These are phyloP conservation scores for Boletus subparvulus DNA, from an alignment of 768 basidiomycete genomes.

Conservation along the genomic window DNA sequence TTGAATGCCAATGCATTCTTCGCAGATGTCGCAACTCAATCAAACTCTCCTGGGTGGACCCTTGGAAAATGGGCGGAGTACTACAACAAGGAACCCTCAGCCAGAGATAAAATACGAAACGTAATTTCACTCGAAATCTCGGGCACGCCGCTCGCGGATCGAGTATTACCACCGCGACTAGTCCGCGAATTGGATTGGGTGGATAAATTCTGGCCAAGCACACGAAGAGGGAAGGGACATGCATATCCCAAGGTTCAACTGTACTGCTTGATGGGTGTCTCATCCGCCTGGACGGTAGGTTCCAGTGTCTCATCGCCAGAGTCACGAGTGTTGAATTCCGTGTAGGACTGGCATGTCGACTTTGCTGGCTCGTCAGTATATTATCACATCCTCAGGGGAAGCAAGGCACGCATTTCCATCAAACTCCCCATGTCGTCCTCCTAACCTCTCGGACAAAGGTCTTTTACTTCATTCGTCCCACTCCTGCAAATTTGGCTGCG, in stretches of 20 bases:
- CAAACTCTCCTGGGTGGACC: constrained; percentile 84
- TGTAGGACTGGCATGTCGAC: constrained; percentile 96
- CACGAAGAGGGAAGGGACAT: constrained; percentile 69
- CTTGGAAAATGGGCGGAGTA: constrained; percentile 90
- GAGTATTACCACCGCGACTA: constrained; percentile 78
- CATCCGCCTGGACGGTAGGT: constrained; percentile 88
- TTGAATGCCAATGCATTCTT: constrained; percentile 1
- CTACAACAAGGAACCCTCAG: constrained; percentile 62
- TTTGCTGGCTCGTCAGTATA: constrained; percentile 98
- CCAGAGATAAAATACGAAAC: constrained; percentile 86
- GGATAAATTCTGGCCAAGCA: constrained; percentile 89
- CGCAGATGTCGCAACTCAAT: constrained; percentile 85
- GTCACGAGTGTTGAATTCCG: neutral
- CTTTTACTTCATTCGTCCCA: constrained; percentile 95
- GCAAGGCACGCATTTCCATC: constrained; percentile 55
- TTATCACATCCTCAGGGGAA: constrained; percentile 86
- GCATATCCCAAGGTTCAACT: constrained; percentile 90
- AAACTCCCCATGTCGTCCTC: neutral
- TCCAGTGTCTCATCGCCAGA: neutral
- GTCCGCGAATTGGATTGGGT: constrained; percentile 96
- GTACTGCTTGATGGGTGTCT: constrained; percentile 97
- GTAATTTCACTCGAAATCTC: constrained; percentile 96
- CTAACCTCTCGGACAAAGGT: constrained; percentile 45
- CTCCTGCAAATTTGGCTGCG: constrained; percentile 77
- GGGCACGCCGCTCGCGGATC: constrained; percentile 75